Evolutionary conservation across 176 grass and related monocot species (phyloP), one percentile per base, ranked within the genome.

Genomic region (Juncus inflexus): DNA sequence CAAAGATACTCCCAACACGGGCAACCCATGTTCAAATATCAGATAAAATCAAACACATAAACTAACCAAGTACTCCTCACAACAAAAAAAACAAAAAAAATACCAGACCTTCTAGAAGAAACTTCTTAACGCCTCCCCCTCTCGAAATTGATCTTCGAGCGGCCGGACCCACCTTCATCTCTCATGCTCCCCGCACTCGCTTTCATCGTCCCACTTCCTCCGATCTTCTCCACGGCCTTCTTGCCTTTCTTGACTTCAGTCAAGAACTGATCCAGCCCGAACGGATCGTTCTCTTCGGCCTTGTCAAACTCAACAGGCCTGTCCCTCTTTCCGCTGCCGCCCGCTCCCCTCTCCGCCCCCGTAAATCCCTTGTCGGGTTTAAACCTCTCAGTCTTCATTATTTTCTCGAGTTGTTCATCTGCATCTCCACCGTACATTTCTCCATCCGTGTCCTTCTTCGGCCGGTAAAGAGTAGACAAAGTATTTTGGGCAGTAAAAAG

Each of bases 231-330:
- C 9, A 97, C 85, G 43, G 87, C 81, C 77, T 97, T 97, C 78
- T 91, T 97, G 35, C 94, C 94, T 65, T 91, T 91, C 80, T 97
- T 92, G 56, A 97, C 88, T 64, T 97, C 85, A 12, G 94, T 91
- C 83, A 97, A 86, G 82, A 97, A 97, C 75, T 91, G 87, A 72
- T 92, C 94, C 55, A 97, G 64, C 65, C 94, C 94, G 0, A 97
- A 97, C 2, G 94, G 88, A 55, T 97, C 88, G 1, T 86, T 89
- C 72, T 97, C 94, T 72, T 91, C 94, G 54, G 87, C 84, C 66
- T 91, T 97, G 71, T 89, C 94, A 49, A 97, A 97, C 60, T 97
- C 94, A 14, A 91, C 75, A 2, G 94, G 94, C 37, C 88, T 82
- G 35, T 97, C 94, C 80, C 94, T 78, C 80, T 92, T 92, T 9